Evolutionary conservation across 176 grass and related monocot genomes (phyloP), one percentile per base, ranked within the genome.

Genomic region (Miscanthus lutarioriparius): DNA sequence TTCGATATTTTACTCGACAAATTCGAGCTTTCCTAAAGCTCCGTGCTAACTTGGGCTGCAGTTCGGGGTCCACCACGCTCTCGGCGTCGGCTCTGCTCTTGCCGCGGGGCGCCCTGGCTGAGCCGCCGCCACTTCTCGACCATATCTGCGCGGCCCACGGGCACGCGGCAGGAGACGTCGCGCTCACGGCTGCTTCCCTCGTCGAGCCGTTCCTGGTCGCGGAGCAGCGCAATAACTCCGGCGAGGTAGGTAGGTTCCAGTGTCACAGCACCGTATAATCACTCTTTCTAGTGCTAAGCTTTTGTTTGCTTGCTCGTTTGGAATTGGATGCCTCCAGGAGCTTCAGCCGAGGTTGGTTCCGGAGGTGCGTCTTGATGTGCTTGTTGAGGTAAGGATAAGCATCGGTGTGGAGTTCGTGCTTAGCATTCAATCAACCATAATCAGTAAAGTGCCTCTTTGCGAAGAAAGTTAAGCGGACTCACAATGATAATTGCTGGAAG

Each of bases 81-180:
- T 98, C 92, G 32, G 93, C 89, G 64, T 95, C 96, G 43, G 96
- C 91, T 20, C 67, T 98, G 77, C 78, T 95, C 54, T 59, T 95
- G 58, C 91, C 93, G n/a, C 79, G 69, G 62, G 93, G 88, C 38
- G 79, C 89, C 35, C 77, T 91, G 39, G 54, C 33, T 2, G 81
- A 91, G 17, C 84, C 86, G 19, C 86, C 83, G 39, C 84, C 80
- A 26, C 74, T 90, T 14, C 83, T 92, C 15, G 32, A 27, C 81
- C 82, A 64, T 70, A 20, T 95, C 13, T 89, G 87, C 74, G 70
- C 79, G 20, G 68, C 88, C 53, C 90, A 82, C 38, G 83, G 79
- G 3, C 80, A 93, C 72, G 33, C 70, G 4, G 95, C 80, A 2
- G 96, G 92, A 74, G 89, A 66, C 30, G 32, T 92, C 15, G 86